Conservation (phyloP, 345 rosid genomes). For the Turnera subulata region DNA sequence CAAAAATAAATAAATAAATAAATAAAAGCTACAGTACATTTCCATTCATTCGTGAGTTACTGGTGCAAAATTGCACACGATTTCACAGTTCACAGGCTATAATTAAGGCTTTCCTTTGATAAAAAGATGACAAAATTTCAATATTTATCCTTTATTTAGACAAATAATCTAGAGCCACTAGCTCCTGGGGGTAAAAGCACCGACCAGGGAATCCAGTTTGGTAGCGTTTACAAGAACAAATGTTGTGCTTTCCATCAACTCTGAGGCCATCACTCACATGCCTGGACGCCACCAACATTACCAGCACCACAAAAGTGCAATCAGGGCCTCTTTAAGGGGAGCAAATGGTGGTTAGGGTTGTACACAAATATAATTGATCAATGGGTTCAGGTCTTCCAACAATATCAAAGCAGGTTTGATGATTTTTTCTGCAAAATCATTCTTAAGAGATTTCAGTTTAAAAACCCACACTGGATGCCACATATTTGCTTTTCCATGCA, state of each 20-base stretch:
- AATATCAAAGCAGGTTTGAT: constrained; percentile 29
- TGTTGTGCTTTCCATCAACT: neutral
- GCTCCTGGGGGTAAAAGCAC: constrained; percentile 12
- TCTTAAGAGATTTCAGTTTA: neutral
- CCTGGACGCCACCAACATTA: constrained; percentile 17
- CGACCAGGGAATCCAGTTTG: constrained; percentile 34
- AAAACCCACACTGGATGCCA: constrained; percentile 28
- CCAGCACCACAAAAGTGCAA: neutral
- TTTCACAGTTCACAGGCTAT: neutral
- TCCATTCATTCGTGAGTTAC: no score
- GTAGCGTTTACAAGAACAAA: constrained; percentile 22
- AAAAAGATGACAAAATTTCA: no score
- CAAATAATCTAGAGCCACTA: constrained; percentile 9
- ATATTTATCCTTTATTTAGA: neutral
- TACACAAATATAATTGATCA: constrained; percentile 7
- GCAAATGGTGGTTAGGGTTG: constrained; percentile 22
- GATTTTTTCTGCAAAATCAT: constrained; percentile 13
- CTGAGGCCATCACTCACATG: constrained; percentile 15
- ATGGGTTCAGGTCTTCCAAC: constrained; percentile 30
- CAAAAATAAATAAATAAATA: no score
- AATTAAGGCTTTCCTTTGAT: constrained; percentile 15
- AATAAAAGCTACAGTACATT: no score
- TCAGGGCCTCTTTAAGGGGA: constrained; percentile 30
- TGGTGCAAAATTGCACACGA: no score
- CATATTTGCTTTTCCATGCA: constrained; percentile 25